phyloP scores from a whole-genome alignment of 148 eudicot genomes.

The Simmondsia chinensis region DNA sequence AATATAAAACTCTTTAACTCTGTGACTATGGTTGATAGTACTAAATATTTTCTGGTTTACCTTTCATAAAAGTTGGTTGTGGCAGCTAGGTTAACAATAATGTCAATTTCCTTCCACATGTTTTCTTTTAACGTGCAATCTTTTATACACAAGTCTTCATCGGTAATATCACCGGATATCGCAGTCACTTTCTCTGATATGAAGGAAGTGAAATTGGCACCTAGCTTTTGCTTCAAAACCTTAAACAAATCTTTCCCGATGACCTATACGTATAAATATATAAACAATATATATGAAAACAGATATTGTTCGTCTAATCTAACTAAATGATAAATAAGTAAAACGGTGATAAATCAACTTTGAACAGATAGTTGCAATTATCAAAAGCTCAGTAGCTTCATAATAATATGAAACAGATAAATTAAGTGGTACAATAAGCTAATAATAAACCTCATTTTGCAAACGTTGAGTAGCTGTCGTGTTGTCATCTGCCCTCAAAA shows the following conservation, averaged over 20 bases:
- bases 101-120: conserved; percentile 18
- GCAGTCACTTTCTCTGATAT: conserved; percentile 27
- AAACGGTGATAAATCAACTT: too few species aligned
- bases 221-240: conserved; percentile 25
- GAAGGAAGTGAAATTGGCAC: conserved; percentile 14
- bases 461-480: conserved; percentile 6
- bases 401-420: too few species aligned
- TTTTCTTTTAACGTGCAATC: conserved; percentile 17
- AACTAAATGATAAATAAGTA: too few species aligned
- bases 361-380: too few species aligned
- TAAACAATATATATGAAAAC: too few species aligned
- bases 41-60: conserved; percentile 27
- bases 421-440: too few species aligned
- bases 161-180: conserved; percentile 34
- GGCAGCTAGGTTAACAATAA: conserved; percentile 22
- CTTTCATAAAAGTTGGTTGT: conserved; percentile 39
- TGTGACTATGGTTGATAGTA: too few species aligned
- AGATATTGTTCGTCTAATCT: too few species aligned
- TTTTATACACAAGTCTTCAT: conserved; percentile 31
- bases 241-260: conserved; percentile 37
- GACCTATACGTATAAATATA: too few species aligned
- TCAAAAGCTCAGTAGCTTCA: too few species aligned
- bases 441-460: conserved; percentile 18
- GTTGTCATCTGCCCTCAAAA: conserved; percentile 6
- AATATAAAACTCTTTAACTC: too few species aligned